Conservation (phyloP, 2,329 filamentous ascomycete species). For the Teratosphaeria destructans region DNA sequence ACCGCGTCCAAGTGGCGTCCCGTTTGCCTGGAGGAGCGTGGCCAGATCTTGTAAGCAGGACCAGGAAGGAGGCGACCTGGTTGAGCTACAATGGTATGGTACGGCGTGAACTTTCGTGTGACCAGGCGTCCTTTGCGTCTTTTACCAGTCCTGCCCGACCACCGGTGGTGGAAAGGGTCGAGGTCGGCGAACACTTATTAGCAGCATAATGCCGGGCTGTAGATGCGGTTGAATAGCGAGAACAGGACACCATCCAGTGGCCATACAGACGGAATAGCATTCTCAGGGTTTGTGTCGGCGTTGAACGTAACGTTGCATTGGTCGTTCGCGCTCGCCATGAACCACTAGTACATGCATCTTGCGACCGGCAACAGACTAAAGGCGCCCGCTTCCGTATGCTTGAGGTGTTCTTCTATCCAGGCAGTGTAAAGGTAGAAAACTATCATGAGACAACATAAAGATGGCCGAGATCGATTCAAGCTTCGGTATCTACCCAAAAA, state of each 20-base stretch:
- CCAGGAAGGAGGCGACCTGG: background rate
- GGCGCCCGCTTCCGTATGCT: background rate
- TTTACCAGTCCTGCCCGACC: too few relatives aligned
- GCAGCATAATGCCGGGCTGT: too few relatives aligned
- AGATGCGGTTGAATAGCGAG: background rate
- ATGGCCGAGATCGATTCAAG: background rate
- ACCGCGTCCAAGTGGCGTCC: background rate
- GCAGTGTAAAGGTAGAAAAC: background rate
- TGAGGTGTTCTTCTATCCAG: background rate
- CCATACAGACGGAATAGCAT: background rate
- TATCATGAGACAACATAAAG: background rate
- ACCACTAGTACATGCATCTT: background rate
- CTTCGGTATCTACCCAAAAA: background rate
- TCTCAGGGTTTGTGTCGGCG: background rate
- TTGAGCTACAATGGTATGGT: background rate
- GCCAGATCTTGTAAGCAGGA: background rate
- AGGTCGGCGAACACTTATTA: too few relatives aligned
- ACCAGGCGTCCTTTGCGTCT: too few relatives aligned
- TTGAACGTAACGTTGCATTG: background rate
- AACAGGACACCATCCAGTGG: background rate
- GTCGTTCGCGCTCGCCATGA: background rate
- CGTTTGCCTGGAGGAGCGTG: background rate
- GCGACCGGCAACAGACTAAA: background rate
- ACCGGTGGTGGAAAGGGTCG: too few relatives aligned
- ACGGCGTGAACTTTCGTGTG: too few relatives aligned